Evolutionary conservation across 1,139 yeast species (phyloP), one percentile per base, ranked within the genome.

Genomic region (Debaryomyces psychrophilus): DNA sequence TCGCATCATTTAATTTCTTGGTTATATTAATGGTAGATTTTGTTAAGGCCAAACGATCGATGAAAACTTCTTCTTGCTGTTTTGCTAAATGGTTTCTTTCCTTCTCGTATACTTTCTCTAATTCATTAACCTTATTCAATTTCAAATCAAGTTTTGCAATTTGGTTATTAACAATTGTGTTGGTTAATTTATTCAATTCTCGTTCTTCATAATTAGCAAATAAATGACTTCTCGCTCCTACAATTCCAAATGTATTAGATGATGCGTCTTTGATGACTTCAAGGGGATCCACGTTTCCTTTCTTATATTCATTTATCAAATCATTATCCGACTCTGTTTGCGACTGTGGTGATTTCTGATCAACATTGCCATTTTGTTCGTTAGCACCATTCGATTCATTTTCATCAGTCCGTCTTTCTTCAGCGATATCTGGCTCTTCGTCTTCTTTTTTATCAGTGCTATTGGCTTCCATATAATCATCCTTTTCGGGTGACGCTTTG

Each of bases 171-270:
- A 90, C 77, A 41, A 92, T 79, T 20, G 76, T 76, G 17, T 76
- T 70, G 20, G 86, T 68, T 27, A 84, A 65, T 48, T 77, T 80
- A 53, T 83, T 67, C 82, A 90, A 80, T 60, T 87, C 90, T 46
- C 93, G 73, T 60, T 90, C 97, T 61, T 90, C 95, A 60, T 81
- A 83, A 14, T 84, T 81, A 11, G 95, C 90, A 67, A 92, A 85
- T 31, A 89, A 79, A 59, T 87, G 93, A 31, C 96, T 79, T 53
- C 96, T 80, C 1, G 93, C 87, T 4, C 96, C 97, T 26, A 88
- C 71, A 6, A 85, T 72, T 3, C 90, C 87, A 51, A 85, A 69
- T 1, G 87, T 79, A 35, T 79, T 68, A 6, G 79, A 69, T 2
- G 83, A 76, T 4, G 83, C 82, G 48, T 83, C 85, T 39, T 69